Base-by-base conservation (phyloP, 2,329 filamentous ascomycete genomes). In the Scedosporium boydii region DNA sequence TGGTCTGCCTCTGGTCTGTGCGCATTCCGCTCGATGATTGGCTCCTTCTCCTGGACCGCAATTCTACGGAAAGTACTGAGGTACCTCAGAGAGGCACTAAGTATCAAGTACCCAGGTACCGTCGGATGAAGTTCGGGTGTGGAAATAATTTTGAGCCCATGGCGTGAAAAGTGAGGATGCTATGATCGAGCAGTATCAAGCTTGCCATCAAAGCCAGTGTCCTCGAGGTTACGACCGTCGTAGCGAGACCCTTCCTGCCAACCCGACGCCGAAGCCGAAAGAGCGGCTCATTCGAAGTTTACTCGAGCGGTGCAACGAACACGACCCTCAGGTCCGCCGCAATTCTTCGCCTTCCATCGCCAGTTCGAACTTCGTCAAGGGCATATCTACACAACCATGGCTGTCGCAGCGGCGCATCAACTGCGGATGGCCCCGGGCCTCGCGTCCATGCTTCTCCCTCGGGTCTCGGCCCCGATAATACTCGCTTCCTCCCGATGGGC, bases 401-500 rank as follows among this genome's bases (percentile, higher is more conserved):
- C 61, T 26, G 23, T 59, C 9, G 58, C 58, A 23, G 61, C 61
- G 34, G 42, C 60, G 42, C 61, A 62, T 42, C 62, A 60, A 42
- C 44, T 68, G 68, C 74, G 67, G 61, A 83, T 84, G 81, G 80
- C 80, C 58, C 74, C 73, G 61, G 60, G 69, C 62, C 68, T 70
- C 55, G 65, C 79, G 23, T 75, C 81, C 58, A 41, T 58, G 10
- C 79, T 89, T 66, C 74, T 89, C 63, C 84, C 86, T 59, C 78
- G 81, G 64, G 72, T 85, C 57, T 76, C 79, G 57, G 71, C 77
- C 56, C 70, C 76, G 63, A 72, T 72, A 57, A 70, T 76, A 60
- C 71, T 76, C 64, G 71, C 74, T 26, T 72, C 77, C 29, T 75
- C 78, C 58, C 74, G 76, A 68, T 77, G 77, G 64, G 71, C 77